Base-by-base conservation (phyloP, 2,329 filamentous ascomycete species). In the Arthrobotrys conoides region DNA sequence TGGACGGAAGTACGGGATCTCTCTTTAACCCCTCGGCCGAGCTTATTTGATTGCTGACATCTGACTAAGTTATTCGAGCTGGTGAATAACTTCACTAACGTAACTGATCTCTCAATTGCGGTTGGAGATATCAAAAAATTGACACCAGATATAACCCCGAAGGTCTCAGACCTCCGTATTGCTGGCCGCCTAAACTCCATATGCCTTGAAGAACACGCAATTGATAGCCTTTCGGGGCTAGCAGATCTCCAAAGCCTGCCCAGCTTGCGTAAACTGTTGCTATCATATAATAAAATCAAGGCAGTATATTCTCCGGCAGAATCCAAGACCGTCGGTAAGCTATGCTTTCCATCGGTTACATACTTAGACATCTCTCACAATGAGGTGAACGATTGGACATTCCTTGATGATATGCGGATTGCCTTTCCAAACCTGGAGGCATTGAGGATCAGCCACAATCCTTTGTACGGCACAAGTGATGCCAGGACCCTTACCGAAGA, bases 361-460 rank as follows among this genome's bases (percentile, higher is more conserved):
- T 92, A 91, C 79, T 85, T 95, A 16, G 92, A 94, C 83, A 83
- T 95, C 18, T 93, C 92, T 0, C 90, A 91, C 84, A 95, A 95
- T 84, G 84, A 87, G 16, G 87, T 95, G 33, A 83, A 87, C 16
- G 87, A 87, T 18, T 97, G 94, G 93, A 82, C 84, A 33, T 93
- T 96, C 83, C 87, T 97, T 41, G 64, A 80, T 41, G 69, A 77
- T 57, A 66, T 78, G 18, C 85, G 89, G 1, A 82, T 83, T 12
- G 86, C 89, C 73, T 93, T 97, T 81, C 95, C 96, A 0, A 89
- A 90, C 3, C 87, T 98, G 5, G 87, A 86, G 12, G 90, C 90
- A 38, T 88, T 99, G 46, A 92, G 94, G 16, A 89, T 97, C 79
- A 90, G 93, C 4, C 91, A 94, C 83, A 98, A 98, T 81, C 94